Evolutionary conservation across 768 basidiomycete genomes (phyloP).

Genomic region (Leccinum rimulosum): DNA sequence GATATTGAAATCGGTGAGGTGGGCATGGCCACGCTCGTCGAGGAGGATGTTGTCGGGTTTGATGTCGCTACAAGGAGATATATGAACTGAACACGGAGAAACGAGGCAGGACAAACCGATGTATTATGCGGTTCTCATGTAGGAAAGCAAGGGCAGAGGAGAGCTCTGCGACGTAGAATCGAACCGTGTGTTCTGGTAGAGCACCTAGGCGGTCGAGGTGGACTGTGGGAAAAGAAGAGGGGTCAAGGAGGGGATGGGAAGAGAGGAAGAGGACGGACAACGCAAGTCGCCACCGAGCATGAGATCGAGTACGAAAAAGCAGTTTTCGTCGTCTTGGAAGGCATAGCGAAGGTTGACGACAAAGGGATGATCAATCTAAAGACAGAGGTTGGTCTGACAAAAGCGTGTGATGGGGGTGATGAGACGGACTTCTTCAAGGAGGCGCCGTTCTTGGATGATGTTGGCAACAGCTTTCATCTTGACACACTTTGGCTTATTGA

Average conservation of each 20-base stretch:
- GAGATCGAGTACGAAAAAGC: conserved; percentile 96
- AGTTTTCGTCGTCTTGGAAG: conserved; percentile 98
- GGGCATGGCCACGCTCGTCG: conserved; percentile 93
- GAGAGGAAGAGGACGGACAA: conserved; percentile 50
- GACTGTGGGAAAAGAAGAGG: conserved; percentile 45
- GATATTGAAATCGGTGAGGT: conserved; percentile 98
- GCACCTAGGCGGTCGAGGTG: conserved; percentile 81
- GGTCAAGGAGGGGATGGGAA: not conserved
- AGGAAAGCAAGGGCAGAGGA: conserved; percentile 86
- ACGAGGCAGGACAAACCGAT: conserved; percentile 62
- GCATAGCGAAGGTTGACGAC: conserved; percentile 95
- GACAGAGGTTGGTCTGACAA: not conserved
- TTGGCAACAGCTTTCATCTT: conserved; percentile 99
- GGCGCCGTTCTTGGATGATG: conserved; percentile 91
- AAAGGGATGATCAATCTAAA: conserved; percentile 92
- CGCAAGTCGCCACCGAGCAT: conserved; percentile 96
- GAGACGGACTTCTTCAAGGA: conserved; percentile 84
- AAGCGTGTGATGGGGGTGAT: not conserved
- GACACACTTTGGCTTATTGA: conserved; percentile 96
- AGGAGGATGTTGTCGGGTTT: conserved; percentile 98
- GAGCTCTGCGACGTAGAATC: conserved; percentile 88
- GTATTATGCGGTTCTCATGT: conserved; percentile 92
- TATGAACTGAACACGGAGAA: not conserved
- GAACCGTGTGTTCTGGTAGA: conserved; percentile 73
- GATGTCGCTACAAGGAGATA: conserved; percentile 66